Evolutionary conservation across 495 filamentous ascomycete species (phyloP).

Genomic region (Trichoderma erinaceum): DNA sequence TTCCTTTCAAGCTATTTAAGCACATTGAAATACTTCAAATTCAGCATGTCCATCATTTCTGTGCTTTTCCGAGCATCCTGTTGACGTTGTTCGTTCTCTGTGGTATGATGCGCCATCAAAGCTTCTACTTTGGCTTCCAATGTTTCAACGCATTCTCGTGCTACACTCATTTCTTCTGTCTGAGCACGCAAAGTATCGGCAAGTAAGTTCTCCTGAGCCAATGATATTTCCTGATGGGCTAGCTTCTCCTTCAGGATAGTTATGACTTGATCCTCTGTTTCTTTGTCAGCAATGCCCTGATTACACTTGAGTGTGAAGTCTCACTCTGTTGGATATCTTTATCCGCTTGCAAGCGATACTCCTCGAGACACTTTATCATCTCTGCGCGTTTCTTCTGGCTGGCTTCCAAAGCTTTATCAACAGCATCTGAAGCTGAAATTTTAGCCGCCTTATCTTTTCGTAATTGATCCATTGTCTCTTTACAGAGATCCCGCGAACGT

Average conservation of each 20-base stretch:
- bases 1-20: not conserved
- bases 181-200: not conserved
- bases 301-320: not conserved
- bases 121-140: not conserved
- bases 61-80: not conserved
- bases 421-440: not conserved
- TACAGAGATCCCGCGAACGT: not conserved
- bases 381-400: conserved; percentile 7
- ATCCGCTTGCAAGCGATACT: not conserved
- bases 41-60: not conserved
- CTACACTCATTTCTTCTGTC: not conserved
- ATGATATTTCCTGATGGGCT: not conserved
- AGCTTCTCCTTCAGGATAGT: not conserved
- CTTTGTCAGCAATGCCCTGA: not conserved
- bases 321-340: conserved; percentile 5
- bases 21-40: not conserved
- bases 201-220: not conserved
- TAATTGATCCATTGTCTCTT: not conserved
- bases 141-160: not conserved
- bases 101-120: not conserved
- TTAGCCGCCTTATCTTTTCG: not conserved
- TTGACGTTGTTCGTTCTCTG: not conserved
- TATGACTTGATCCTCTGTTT: not conserved
- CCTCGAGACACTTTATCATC: not conserved
- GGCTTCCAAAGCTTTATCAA: conserved; percentile 7